These are phyloP conservation scores for Akanthomyces uredinophilus DNA, from an alignment of 2,329 filamentous ascomycete genomes.

Conservation along the genomic window DNA sequence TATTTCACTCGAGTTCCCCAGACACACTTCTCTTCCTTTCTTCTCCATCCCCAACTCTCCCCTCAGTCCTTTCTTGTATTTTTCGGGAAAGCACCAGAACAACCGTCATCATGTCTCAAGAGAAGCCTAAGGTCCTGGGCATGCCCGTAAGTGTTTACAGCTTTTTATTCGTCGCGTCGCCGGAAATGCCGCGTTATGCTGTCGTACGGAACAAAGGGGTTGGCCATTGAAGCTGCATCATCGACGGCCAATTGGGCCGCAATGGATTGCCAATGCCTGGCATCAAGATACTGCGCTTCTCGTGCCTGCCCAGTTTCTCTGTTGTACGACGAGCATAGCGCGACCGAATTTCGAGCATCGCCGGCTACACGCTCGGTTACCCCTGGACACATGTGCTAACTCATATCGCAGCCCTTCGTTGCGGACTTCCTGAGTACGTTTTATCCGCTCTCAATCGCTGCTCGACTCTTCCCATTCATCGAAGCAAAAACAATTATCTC, in stretches of 20 bases:
- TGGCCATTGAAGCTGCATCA: background rate
- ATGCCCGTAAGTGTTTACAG: slow-evolving; percentile 54
- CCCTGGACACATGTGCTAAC: slow-evolving; percentile 29
- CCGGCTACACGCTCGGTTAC: slow-evolving; percentile 6
- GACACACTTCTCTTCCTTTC: slow-evolving; percentile 35
- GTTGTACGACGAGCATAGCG: background rate
- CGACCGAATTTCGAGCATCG: slow-evolving; percentile 13
- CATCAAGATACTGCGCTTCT: background rate
- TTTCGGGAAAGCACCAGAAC: slow-evolving; percentile 36
- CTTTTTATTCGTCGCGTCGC: slow-evolving; percentile 14
- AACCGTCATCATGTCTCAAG: slow-evolving; percentile 48
- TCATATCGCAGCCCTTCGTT: slow-evolving; percentile 70
- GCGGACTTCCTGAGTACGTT: slow-evolving; percentile 98
- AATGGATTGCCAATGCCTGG: slow-evolving; percentile 12
- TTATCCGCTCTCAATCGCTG: slow-evolving; percentile 6
- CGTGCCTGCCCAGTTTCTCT: background rate
- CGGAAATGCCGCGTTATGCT: slow-evolving; percentile 26
- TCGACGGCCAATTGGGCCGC: slow-evolving; percentile 19
- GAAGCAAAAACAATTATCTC: background rate
- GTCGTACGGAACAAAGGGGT: slow-evolving; percentile 18
- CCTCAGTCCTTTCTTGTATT: slow-evolving; percentile 53
- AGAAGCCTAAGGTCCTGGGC: slow-evolving; percentile 57
- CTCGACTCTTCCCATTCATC: background rate
- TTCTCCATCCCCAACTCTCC: slow-evolving; percentile 50
- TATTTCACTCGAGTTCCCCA: slow-evolving; percentile 37